Percentiles rank a stretch among this genome's conserved stretches.
phyloP scores from a whole-genome alignment of 2,329 filamentous ascomycete genomes.

The Tolypocladium ovalisporum region DNA sequence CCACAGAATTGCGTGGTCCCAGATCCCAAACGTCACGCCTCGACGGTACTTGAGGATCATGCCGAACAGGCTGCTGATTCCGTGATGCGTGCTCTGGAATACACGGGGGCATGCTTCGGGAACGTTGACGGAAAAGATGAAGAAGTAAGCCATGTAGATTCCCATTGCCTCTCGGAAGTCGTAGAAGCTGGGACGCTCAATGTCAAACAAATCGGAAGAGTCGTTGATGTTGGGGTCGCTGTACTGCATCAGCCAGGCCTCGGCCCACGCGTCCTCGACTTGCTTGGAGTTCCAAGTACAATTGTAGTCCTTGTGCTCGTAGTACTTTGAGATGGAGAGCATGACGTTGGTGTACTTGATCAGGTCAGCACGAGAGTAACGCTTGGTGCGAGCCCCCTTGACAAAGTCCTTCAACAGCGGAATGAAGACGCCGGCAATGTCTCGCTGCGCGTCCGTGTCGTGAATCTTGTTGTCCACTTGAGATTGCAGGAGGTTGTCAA shows the following conservation, averaged over 20 bases:
- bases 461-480: slow-evolving; percentile 36
- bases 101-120: slow-evolving; percentile 47
- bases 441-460: slow-evolving; percentile 25
- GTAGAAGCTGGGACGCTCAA: slow-evolving; percentile 21
- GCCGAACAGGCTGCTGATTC: slow-evolving; percentile 48
- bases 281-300: slow-evolving; percentile 35
- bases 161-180: slow-evolving; percentile 23
- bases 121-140: slow-evolving; percentile 47
- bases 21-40: slow-evolving; percentile 48
- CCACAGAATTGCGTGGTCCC: slow-evolving; percentile 55
- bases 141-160: slow-evolving; percentile 31
- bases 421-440: slow-evolving; percentile 42
- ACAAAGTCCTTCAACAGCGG: slow-evolving; percentile 39
- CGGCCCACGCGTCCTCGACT: slow-evolving; percentile 35
- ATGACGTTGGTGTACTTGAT: slow-evolving; percentile 34
- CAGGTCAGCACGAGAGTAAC: slow-evolving; percentile 30
- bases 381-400: slow-evolving; percentile 33
- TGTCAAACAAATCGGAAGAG: slow-evolving; percentile 18
- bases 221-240: slow-evolving; percentile 25
- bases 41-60: slow-evolving; percentile 51
- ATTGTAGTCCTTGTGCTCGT: slow-evolving; percentile 38
- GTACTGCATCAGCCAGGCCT: slow-evolving; percentile 35
- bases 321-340: slow-evolving; percentile 39
- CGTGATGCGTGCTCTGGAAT: slow-evolving; percentile 53
- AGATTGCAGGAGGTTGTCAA: slow-evolving; percentile 40